Evolutionary conservation across 208 protist species (phyloP).

Genomic region (Herpetomonas muscarum): DNA sequence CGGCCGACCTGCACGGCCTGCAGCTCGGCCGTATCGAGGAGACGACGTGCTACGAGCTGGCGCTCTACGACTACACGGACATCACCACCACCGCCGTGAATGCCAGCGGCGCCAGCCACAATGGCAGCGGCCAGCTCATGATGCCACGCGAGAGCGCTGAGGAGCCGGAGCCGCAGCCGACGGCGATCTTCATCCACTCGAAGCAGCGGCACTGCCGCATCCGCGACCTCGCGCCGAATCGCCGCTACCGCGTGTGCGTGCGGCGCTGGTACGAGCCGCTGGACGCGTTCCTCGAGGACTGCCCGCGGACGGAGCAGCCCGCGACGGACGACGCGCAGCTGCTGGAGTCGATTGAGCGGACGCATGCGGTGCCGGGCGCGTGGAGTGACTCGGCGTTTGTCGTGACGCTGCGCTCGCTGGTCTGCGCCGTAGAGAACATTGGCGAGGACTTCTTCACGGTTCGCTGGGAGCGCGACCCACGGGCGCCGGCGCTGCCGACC

Average conservation of each 20-base stretch:
- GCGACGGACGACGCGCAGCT: constrained; percentile 26
- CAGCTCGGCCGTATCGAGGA: constrained; percentile 66
- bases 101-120: not conserved
- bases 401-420: constrained; percentile 80
- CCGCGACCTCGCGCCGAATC: constrained; percentile 67
- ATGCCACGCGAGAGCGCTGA: not conserved
- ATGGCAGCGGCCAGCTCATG: not conserved
- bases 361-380: constrained; percentile 49
- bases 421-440: constrained; percentile 55
- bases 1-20: constrained; percentile 44
- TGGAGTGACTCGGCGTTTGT: constrained; percentile 76
- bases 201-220: constrained; percentile 53
- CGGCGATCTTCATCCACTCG: constrained; percentile 37
- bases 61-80: constrained; percentile 66
- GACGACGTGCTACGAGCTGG: constrained; percentile 76
- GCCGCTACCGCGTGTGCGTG: constrained; percentile 75
- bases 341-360: constrained; percentile 34
- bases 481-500: constrained; percentile 33
- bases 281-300: constrained; percentile 31
- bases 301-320: not conserved
- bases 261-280: constrained; percentile 84
- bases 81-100: constrained; percentile 52
- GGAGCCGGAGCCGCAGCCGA: constrained; percentile 13
- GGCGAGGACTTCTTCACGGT: constrained; percentile 82
- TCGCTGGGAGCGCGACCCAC: constrained; percentile 72